Evolutionary conservation across 352 stramenopile genomes (phyloP), one percentile per base, ranked within the genome.

Genomic region (Pythium plurisporium): DNA sequence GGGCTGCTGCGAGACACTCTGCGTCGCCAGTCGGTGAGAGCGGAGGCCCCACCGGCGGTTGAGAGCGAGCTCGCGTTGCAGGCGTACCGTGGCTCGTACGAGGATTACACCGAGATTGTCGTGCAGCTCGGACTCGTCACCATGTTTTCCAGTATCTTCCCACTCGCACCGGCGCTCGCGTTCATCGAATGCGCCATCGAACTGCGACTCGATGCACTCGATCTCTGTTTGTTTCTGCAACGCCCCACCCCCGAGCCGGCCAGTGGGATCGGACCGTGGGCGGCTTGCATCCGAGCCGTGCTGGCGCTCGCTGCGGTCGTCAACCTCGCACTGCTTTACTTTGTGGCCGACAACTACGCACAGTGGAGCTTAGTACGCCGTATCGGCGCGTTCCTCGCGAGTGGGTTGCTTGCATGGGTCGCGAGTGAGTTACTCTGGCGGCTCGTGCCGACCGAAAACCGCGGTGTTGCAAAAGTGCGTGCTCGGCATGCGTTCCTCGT

Each of bases 61-160:
- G 60, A 67, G 40, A 43, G 31, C 30, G 60, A 67, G 46, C 60
- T 67, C 33, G 53, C 36, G 0, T 31, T 67, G 20, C 34, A 49
- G n/a, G 26, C 48, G 19, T 70, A 69, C 37, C 43, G 56, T 6
- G 60, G 60, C 23, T 58, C 45, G 25, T 67, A 59, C 46, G 87
- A 96, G 26, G 93, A 98, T 63, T 98, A 98, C 66, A 93, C 96
- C 9, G 82, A 92, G 66, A 90, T 94, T 79, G 63, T 98, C 38
- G 93, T 98, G 52, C 92, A 98, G 65, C 98, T 98, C 64, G 91
- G 90, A 36, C 98, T 97, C 68, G 92, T 98, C 33, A 95, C 89
- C 19, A 98, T 96, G 64, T 98, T 98, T 72, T 98, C 89, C 44
- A 70, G 97, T 14, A 86, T 96, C 2, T 89, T 98, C 40, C 93